Evolutionary conservation across 2,329 filamentous ascomycete genomes (phyloP).

Genomic region (Neopestalotiopsis clavispora): DNA sequence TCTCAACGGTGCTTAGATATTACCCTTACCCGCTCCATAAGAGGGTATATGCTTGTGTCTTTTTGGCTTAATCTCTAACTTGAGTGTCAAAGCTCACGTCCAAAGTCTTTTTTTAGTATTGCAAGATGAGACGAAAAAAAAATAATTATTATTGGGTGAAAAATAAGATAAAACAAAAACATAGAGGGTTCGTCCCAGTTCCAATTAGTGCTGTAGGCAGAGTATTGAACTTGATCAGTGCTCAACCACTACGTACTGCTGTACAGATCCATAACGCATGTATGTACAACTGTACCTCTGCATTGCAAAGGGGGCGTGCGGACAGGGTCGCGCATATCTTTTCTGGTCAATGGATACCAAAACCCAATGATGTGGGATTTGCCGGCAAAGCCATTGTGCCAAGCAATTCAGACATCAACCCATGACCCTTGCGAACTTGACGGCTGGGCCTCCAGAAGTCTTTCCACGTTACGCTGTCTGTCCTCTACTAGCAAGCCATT

Average conservation of each 20-base stretch:
- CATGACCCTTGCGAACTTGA: neutral
- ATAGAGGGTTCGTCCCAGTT: neutral
- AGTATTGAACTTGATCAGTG: no score
- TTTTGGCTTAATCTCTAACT: neutral
- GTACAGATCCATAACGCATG: no score
- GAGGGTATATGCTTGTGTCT: neutral
- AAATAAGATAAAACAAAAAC: no score
- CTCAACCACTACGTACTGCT: no score
- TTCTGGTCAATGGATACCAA: neutral
- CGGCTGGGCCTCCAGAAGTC: no score
- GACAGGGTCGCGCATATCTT: neutral
- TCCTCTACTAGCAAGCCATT: no score
- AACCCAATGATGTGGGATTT: neutral
- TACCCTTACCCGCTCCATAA: neutral
- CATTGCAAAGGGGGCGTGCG: neutral
- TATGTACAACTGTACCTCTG: neutral
- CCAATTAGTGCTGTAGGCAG: neutral
- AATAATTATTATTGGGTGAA: neutral
- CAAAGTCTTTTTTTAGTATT: neutral
- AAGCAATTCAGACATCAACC: neutral
- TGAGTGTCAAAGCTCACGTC: neutral
- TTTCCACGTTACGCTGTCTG: no score
- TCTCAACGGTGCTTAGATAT: neutral
- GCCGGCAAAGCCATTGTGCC: neutral
- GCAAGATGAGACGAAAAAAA: neutral